Conservation (phyloP, 768 basidiomycete species). For the Podaxis carcinomalis region DNA sequence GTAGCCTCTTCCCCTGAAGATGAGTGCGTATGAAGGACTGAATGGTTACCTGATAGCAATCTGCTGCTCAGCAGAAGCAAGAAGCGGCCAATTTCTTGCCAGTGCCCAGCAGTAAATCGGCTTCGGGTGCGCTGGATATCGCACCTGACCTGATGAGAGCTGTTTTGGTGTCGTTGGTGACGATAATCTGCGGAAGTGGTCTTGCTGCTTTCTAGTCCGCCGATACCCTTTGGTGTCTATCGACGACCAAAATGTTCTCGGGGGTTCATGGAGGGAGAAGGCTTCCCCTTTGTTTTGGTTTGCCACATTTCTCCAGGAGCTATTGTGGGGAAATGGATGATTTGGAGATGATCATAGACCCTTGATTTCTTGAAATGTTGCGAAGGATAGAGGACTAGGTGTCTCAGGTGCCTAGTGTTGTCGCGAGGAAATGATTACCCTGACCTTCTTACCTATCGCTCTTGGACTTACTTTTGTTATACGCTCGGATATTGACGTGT, state of each 20-base stretch:
- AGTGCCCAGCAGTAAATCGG: constrained; percentile 45
- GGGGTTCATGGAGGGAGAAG: no score
- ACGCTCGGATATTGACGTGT: no score
- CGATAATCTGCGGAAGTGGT: background rate
- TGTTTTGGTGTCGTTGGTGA: background rate
- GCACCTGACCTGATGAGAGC: background rate
- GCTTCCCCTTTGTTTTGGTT: no score
- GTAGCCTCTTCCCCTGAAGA: constrained; percentile 31
- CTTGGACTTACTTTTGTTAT: no score
- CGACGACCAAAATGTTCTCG: background rate
- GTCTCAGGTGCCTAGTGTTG: no score
- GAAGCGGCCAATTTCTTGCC: constrained; percentile 51
- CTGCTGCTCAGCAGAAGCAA: constrained; percentile 20
- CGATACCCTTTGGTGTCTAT: background rate
- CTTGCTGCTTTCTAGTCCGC: background rate
- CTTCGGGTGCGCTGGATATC: constrained; percentile 21
- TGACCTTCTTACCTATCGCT: no score
- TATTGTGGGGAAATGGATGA: no score
- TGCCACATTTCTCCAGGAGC: no score
- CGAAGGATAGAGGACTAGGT: no score
- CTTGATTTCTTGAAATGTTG: no score
- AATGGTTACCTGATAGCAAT: constrained; percentile 6
- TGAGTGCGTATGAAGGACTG: constrained; percentile 24
- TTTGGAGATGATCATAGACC: no score
- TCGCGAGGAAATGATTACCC: no score